phyloP scores from a whole-genome alignment of 2,329 filamentous ascomycete genomes.

The Phaeoacremonium minimum region DNA sequence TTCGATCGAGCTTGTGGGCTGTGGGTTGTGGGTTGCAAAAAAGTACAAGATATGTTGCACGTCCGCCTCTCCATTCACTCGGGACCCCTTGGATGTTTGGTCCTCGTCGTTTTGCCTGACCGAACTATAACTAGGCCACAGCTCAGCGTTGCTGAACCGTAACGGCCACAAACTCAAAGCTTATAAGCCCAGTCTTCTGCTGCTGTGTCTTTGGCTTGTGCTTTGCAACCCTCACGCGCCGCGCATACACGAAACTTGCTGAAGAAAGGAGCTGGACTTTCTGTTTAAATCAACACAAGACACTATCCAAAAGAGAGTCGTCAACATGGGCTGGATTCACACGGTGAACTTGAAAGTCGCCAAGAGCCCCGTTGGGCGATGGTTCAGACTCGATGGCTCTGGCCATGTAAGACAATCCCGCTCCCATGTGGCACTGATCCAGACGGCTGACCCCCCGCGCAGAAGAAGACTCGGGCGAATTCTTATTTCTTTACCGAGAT shows the following conservation, averaged over 20 bases:
- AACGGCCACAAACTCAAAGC: not conserved
- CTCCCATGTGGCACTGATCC: slow-evolving; percentile 2
- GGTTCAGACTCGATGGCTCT: slow-evolving; percentile 77
- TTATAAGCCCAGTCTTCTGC: not conserved
- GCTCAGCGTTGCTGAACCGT: not conserved
- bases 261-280: not conserved
- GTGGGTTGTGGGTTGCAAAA: not conserved
- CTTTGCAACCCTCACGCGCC: not conserved
- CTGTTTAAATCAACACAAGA: not conserved
- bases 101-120: not conserved
- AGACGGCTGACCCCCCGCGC: not conserved
- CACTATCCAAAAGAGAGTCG: slow-evolving; percentile 1
- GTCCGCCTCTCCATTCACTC: not conserved
- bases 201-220: not conserved
- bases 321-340: slow-evolving; percentile 43
- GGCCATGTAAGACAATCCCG: slow-evolving; percentile 64
- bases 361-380: slow-evolving; percentile 60
- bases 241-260: not conserved
- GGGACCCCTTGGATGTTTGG: not conserved
- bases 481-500: slow-evolving; percentile 80
- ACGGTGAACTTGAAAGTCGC: slow-evolving; percentile 56
- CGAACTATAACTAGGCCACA: not conserved
- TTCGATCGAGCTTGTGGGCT: too few species aligned
- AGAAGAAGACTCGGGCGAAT: slow-evolving; percentile 50
- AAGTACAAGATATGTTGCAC: not conserved